Conservation (phyloP, 2,329 filamentous ascomycete species). For the Parastagonospora avenae region DNA sequence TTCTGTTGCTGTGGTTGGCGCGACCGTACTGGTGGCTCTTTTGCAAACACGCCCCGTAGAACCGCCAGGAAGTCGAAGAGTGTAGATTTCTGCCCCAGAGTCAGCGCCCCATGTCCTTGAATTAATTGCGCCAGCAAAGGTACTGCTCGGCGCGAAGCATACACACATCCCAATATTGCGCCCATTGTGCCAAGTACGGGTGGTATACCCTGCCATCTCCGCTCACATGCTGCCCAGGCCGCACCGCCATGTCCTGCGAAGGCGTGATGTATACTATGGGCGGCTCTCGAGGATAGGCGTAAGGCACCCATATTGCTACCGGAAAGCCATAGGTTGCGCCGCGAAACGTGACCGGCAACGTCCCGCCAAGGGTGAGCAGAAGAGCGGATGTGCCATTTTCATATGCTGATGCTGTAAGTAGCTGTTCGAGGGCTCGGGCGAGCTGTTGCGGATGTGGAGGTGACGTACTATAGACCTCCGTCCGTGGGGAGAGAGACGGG, state of each 20-base stretch:
- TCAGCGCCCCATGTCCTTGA: slow-evolving; percentile 10
- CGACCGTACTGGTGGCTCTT: slow-evolving; percentile 89
- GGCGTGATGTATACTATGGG: slow-evolving; percentile 90
- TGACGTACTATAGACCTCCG: slow-evolving; percentile 88
- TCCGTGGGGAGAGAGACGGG: slow-evolving; percentile 79
- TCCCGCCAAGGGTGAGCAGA: slow-evolving; percentile 84
- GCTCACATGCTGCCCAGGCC: slow-evolving; percentile 93
- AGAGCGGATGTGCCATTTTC: slow-evolving; percentile 86
- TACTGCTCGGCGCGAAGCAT: slow-evolving; percentile 1
- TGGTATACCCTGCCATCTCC: slow-evolving; percentile 93
- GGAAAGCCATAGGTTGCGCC: slow-evolving; percentile 90
- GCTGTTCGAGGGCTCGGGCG: background rate
- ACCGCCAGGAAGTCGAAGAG: slow-evolving; percentile 82
- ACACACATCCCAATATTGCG: slow-evolving; percentile 86
- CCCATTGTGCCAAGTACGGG: slow-evolving; percentile 91
- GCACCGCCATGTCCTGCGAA: slow-evolving; percentile 83
- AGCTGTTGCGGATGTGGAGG: background rate
- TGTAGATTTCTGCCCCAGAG: slow-evolving; percentile 70
- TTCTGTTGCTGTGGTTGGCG: slow-evolving; percentile 57
- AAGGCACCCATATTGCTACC: slow-evolving; percentile 89
- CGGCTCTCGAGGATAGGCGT: slow-evolving; percentile 83
- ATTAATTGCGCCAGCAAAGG: background rate
- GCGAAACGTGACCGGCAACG: slow-evolving; percentile 87
- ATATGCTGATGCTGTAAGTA: slow-evolving; percentile 66
- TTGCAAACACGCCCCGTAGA: slow-evolving; percentile 85